Base-by-base conservation (phyloP, 192 early-diverging fungal genomes). In the Piromyces sp. region DNA sequence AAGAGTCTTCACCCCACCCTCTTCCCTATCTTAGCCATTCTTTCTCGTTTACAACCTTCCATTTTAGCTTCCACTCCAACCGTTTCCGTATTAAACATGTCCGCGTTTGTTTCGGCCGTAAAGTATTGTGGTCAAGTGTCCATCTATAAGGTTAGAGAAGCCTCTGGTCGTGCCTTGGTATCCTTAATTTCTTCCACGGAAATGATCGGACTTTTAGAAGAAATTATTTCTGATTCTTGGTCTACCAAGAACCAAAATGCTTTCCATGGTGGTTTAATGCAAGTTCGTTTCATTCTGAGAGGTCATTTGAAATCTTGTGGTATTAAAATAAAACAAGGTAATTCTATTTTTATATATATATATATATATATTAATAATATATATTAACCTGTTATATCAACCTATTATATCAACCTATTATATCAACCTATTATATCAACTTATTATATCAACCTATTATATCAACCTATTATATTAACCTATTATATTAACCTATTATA, bases 1-100 rank as follows among this genome's bases (percentile, higher is more conserved):
- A 30, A 88, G 88, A 78, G 90, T 97, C 51, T 68, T 36, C 94
- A 96, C 84, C 95, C 96, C 14, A 92, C 93, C 13, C 87, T 98
- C 15, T 98, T 94, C 87, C 96, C 97, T 26, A 92, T 96, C 58
- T 86, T 98, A 83, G 94, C 94, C 4, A 87, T 98, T 26, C 86
- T 98, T 31, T 92, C 96, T 29, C 87, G 95, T 51, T 85, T 95
- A 80, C 93, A 93, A 82, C 93, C 93, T 17, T 91, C 92, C 79
- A 84, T 85, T 1, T 80, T 90, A 16, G 91, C 93, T 82, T 85
- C 85, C 14, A 81, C 86, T 30, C 81, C 83, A 68, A 80, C 22
- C 81, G 81, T 30, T 78, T 85, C 31, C 38, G 85, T 79, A 80
- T 81, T 42, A 78, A 84, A 26, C 82, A 84, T 92, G 85, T 79